Percentiles rank a stretch among this genome's conserved stretches.
Evolutionary conservation across 2,329 filamentous ascomycete species (phyloP).

Genomic region (Fusarium virguliforme): DNA sequence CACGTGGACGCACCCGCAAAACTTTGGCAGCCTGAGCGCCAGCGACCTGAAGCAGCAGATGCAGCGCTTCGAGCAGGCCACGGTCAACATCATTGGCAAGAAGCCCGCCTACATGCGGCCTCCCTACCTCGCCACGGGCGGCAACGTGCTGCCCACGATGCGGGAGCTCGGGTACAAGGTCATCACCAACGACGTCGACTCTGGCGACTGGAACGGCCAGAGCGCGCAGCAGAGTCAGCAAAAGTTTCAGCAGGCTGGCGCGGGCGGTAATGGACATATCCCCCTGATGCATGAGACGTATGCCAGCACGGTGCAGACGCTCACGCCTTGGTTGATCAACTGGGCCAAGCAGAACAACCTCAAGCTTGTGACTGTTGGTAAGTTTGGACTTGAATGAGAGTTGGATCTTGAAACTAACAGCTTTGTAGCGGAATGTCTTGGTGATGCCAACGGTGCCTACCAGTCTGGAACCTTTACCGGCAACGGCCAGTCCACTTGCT

Average conservation of each 20-base stretch:
- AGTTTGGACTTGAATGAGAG: conserved; percentile 39
- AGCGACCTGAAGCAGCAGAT: conserved; percentile 64
- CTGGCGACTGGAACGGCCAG: conserved; percentile 73
- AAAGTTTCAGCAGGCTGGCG: conserved; percentile 64
- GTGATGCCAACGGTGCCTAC: conserved; percentile 35
- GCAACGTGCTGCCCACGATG: conserved; percentile 61
- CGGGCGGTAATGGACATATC: conserved; percentile 66
- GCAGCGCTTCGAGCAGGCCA: conserved; percentile 66
- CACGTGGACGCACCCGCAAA: conserved; percentile 67
- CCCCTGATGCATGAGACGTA: conserved; percentile 73
- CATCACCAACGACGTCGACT: conserved; percentile 74
- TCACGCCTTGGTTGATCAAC: conserved; percentile 67
- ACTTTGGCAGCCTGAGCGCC: conserved; percentile 59
- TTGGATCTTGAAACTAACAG: background rate
- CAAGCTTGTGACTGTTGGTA: conserved; percentile 67
- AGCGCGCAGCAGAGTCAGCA: conserved; percentile 67
- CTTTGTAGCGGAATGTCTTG: conserved; percentile 34
- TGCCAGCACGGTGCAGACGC: conserved; percentile 62
- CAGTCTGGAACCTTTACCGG: conserved; percentile 33
- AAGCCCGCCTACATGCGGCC: conserved; percentile 68
- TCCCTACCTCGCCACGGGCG: conserved; percentile 65
- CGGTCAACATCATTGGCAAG: conserved; percentile 66
- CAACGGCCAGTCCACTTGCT: conserved; percentile 29
- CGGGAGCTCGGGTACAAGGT: conserved; percentile 70
- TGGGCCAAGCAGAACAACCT: conserved; percentile 66